These are phyloP conservation scores for Stellera chamaejasme DNA, from an alignment of 345 rosid genomes.

Conservation along the genomic window DNA sequence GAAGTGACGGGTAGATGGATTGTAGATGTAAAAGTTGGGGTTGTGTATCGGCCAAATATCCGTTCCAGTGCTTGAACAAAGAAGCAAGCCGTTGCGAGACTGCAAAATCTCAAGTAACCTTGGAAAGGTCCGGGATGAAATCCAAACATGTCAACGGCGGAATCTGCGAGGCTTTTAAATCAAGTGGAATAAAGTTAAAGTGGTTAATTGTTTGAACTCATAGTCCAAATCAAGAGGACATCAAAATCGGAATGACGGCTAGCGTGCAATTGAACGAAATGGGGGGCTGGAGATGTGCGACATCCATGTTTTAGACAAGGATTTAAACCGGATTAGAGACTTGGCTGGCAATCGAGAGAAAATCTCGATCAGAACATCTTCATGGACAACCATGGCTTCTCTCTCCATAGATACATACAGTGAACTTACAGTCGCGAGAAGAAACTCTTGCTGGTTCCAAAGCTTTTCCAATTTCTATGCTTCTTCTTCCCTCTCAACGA, in stretches of 20 bases:
- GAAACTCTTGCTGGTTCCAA: no score
- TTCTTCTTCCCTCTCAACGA: no score
- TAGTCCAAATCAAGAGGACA: slow-evolving; percentile 1
- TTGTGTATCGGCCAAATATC: slow-evolving; percentile 9
- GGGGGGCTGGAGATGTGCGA: slow-evolving; percentile 14
- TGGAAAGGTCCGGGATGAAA: slow-evolving; percentile 19
- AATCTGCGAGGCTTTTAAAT: not conserved
- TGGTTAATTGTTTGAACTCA: slow-evolving; percentile 3
- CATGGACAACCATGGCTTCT: slow-evolving; percentile 17
- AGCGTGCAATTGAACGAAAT: slow-evolving; percentile 19
- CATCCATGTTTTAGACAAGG: slow-evolving; percentile 22
- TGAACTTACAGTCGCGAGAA: no score
- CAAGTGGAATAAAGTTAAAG: slow-evolving; percentile 16
- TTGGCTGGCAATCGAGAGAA: slow-evolving; percentile 13
- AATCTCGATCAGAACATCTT: slow-evolving; percentile 22
- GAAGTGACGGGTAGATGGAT: slow-evolving; percentile 22
- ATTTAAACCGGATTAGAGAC: slow-evolving; percentile 16
- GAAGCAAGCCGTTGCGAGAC: slow-evolving; percentile 31
- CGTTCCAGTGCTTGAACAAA: slow-evolving; percentile 18
- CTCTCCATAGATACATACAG: no score
- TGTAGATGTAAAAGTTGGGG: slow-evolving; percentile 19
- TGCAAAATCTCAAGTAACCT: slow-evolving; percentile 23
- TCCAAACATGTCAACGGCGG: slow-evolving; percentile 8
- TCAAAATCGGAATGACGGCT: slow-evolving; percentile 9
- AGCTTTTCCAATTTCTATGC: no score